phyloP scores from a whole-genome alignment of 1,284 basidiomycete genomes.

The Testicularia cyperi region DNA sequence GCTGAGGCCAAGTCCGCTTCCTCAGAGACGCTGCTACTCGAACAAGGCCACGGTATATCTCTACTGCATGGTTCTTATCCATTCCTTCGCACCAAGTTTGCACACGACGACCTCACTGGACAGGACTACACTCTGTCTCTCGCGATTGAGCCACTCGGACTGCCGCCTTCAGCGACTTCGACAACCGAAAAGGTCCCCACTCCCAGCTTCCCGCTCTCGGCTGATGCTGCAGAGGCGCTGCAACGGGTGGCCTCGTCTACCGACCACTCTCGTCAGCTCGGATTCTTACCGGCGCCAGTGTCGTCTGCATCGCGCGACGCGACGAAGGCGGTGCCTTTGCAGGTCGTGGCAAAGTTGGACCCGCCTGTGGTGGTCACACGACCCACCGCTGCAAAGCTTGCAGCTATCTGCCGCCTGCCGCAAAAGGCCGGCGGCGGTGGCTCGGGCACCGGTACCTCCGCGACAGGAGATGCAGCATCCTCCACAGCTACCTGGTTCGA shows the following conservation, averaged over 20 bases:
- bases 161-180: slow-evolving; percentile 8
- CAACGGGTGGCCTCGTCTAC: neutral
- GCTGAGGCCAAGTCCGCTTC: slow-evolving; percentile 9
- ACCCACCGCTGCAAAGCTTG: slow-evolving; percentile 32
- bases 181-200: neutral
- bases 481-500: slow-evolving; percentile 30
- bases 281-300: too few species aligned
- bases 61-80: slow-evolving; percentile 11
- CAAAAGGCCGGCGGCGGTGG: slow-evolving; percentile 1
- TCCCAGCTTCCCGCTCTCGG: slow-evolving; percentile 18
- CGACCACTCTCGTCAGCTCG: slow-evolving; percentile 6
- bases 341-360: slow-evolving; percentile 19
- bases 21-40: slow-evolving; percentile 5
- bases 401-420: slow-evolving; percentile 24
- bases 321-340: slow-evolving; percentile 10
- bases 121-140: slow-evolving; percentile 22
- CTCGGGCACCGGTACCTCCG: neutral
- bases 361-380: slow-evolving; percentile 33
- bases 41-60: slow-evolving; percentile 26
- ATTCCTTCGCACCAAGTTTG: slow-evolving; percentile 21
- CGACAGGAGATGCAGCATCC: too few species aligned
- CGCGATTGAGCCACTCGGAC: slow-evolving; percentile 15
- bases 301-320: slow-evolving; percentile 3
- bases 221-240: slow-evolving; percentile 5
- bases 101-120: slow-evolving; percentile 9